Evolutionary conservation across 805 yeast species (phyloP), one percentile per base, ranked within the genome.

Genomic region (Wickerhamiella brachini): DNA sequence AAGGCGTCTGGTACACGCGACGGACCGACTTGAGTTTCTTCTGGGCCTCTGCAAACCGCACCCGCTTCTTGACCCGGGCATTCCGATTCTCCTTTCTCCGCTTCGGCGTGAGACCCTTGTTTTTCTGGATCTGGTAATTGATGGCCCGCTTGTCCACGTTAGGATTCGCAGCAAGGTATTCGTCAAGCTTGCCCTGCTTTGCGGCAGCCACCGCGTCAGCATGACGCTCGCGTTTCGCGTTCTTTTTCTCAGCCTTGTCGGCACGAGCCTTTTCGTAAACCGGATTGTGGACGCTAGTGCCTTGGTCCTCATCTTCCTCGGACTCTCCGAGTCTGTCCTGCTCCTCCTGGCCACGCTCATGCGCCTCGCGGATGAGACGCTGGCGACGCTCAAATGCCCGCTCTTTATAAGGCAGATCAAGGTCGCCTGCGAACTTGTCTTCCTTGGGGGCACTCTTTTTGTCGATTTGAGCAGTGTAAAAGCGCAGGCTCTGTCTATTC

Each of bases 1-100:
- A 72, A 49, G 78, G 85, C 18, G 73, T 72, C 59, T 81, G 76
- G 73, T 83, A 88, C n/a, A 88, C 96, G 50, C 85, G 86, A 67
- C 95, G 83, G 57, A 85, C 83, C 50, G 95, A 84, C 64, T 81
- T 81, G 68, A 93, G 82, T 68, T 87, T 87, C 86, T 87, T 90
- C 72, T 87, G 81, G 26, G 98, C 98, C 66, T 78, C 76, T 57
- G 87, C 97, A 72, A 85, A 93, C 79, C 86, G 86, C 80, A 81
- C 85, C 76, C 98, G 84, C 94, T 90, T 93, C 77, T 93, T 93
- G 62, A 93, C 97, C 71, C 98, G 83, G 44, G 97, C 79, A 67
- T 93, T 93, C 70, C 97, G 79, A 73, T 85, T 80, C 57, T 86
- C 96, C 76, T 93, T 93, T 74, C 85, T 84, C 66, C 95, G 78